Base-by-base conservation (phyloP, 768 basidiomycete species). In the Symmetrospora coprosmae region DNA sequence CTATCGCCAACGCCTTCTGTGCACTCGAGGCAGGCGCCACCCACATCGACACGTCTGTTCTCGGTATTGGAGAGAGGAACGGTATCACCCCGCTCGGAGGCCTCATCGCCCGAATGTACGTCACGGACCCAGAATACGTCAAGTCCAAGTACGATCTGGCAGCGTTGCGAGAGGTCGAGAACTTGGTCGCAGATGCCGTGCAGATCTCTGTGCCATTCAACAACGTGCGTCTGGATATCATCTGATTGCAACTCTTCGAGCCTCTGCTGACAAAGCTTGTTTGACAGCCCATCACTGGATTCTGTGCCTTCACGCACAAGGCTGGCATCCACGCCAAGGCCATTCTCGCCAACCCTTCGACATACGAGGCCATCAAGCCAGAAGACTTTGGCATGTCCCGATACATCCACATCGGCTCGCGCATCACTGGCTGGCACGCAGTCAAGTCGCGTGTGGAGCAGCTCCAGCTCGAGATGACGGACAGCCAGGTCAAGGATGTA, bases 301-400 rank as follows among this genome's bases (percentile, higher is more conserved):
- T 96, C 75, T 97, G 94, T 71, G 94, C 94, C 2, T 99, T 99
- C 78, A 99, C 94, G 27, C 94, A 97, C 83, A 97, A 99, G 83
- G 94, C 94, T 21, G 94, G 94, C 72, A 99, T 99, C 66, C 94
- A 99, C 74, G 94, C 94, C 76, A 99, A 99, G 80, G 94, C 94
- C 37, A 99, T 99, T 74, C 81, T 91, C 65, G 94, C 96, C 77
- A 99, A 99, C 79, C 94, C 94, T 1, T 87, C 86, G 69, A 99
- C 94, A 9, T 99, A 97, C 74, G 92, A 99, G 75, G 96, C 96
- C 35, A 64, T 70, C 60, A 96, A 90, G 81, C 94, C 94, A 16
- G 88, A 92, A 73, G 94, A 99, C 76, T 99, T 99, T 70, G 94
- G 94, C 68, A 80, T 99, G 70, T 89, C 84, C 8, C 83, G 94